These are phyloP conservation scores for Solanum tacnaense DNA, from an alignment of 257 asterid genomes.

Conservation along the genomic window DNA sequence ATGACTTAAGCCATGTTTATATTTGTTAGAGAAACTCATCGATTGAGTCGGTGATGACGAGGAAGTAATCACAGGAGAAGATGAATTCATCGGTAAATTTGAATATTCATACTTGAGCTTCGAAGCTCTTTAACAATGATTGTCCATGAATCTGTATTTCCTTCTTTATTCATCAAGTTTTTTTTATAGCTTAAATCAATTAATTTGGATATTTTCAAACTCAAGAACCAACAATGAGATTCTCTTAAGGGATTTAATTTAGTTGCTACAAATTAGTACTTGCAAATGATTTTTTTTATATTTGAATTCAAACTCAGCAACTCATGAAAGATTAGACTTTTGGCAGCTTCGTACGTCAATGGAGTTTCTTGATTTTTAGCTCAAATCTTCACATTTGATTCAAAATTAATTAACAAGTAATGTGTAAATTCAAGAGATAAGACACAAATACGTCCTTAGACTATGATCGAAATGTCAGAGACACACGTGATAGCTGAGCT, in stretches of 20 bases:
- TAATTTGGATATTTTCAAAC: background rate
- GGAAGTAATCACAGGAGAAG: background rate
- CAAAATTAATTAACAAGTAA: background rate
- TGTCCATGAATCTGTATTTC: background rate
- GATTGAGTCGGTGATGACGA: background rate
- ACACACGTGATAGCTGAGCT: too few species aligned
- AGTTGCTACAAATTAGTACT: background rate
- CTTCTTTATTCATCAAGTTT: background rate
- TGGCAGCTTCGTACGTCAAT: background rate
- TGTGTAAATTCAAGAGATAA: too few species aligned
- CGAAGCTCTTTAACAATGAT: background rate
- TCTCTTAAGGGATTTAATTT: background rate
- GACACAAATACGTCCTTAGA: too few species aligned
- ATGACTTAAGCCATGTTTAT: background rate
- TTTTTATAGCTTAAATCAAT: too few species aligned
- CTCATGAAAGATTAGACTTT: too few species aligned
- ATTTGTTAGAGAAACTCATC: background rate
- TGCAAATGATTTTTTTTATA: background rate
- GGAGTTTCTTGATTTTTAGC: too few species aligned
- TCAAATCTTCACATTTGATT: background rate
- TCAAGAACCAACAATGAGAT: background rate
- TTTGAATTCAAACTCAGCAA: background rate
- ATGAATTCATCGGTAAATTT: background rate
- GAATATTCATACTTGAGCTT: background rate
- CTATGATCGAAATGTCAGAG: too few species aligned